A percentile compares a stretch with the other conserved stretches of the same genome.
Conservation (phyloP, 1,284 basidiomycete species). For the Cystobasidium slooffiae region DNA sequence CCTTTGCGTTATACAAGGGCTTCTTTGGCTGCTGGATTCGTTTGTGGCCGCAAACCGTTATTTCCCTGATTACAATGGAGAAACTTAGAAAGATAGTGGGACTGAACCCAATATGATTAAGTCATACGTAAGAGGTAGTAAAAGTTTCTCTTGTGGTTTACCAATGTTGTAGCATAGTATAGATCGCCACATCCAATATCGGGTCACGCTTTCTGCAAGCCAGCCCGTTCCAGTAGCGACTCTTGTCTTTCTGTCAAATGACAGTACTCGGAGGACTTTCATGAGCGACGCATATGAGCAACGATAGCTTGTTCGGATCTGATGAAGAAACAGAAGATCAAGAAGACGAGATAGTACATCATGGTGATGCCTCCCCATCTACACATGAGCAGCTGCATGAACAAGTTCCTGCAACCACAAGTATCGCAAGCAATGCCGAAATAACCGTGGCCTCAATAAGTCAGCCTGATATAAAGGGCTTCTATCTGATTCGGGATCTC, state of each 20-base stretch:
- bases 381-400: not conserved
- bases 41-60: conserved; percentile 51
- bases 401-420: not conserved
- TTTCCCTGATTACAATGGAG: conserved; percentile 51
- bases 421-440: not conserved
- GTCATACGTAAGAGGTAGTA: not conserved
- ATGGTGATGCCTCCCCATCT: not conserved
- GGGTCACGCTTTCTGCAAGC: too few species aligned
- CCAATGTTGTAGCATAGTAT: not conserved
- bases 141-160: not conserved
- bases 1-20: conserved; percentile 50
- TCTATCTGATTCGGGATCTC: conserved; percentile 45
- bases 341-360: not conserved
- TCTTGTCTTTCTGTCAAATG: not conserved
- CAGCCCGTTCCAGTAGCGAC: not conserved
- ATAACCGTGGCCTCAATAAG: not conserved
- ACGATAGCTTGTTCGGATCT: conserved; percentile 47
- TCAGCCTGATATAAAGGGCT: conserved; percentile 31
- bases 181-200: not conserved
- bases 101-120: conserved; percentile 45
- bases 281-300: conserved; percentile 4
- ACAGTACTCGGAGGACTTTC: not conserved
- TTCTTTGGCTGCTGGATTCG: conserved; percentile 48
- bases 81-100: conserved; percentile 47
- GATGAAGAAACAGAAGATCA: conserved; percentile 39